These are phyloP conservation scores for Aegilops tauschii DNA, from an alignment of 176 grass and related monocot species.

Conservation along the genomic window DNA sequence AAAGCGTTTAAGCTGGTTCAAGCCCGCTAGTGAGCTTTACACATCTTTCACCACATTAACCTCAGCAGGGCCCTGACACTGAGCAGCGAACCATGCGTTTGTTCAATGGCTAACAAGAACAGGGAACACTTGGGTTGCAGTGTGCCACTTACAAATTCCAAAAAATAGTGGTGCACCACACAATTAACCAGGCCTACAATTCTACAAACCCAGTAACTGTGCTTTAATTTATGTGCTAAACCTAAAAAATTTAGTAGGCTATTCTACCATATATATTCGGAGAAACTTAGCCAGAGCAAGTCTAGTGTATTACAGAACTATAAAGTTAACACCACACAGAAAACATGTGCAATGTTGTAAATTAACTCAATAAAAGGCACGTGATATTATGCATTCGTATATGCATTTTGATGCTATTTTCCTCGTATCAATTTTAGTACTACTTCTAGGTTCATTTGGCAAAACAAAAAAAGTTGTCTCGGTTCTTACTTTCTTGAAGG, in stretches of 20 bases:
- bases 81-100: background rate
- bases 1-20: background rate
- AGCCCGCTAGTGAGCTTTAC: background rate
- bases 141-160: background rate
- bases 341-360: background rate
- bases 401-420: background rate
- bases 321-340: constrained; percentile 2
- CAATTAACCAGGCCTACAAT: background rate
- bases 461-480: background rate
- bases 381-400: background rate
- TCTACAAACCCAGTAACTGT: background rate
- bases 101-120: background rate
- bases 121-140: background rate
- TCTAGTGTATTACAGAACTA: background rate
- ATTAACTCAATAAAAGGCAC: background rate
- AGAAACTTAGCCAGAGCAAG: background rate
- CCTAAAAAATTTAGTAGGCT: background rate
- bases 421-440: background rate
- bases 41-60: background rate
- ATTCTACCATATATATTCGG: background rate
- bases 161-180: background rate
- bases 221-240: background rate
- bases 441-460: background rate
- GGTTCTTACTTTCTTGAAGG: no score
- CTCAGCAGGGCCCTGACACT: background rate